Percentiles rank a stretch among this genome's conserved stretches.
These are phyloP conservation scores for Umbellularia californica DNA, from an alignment of 164 flowering plant species.

Conservation along the genomic window DNA sequence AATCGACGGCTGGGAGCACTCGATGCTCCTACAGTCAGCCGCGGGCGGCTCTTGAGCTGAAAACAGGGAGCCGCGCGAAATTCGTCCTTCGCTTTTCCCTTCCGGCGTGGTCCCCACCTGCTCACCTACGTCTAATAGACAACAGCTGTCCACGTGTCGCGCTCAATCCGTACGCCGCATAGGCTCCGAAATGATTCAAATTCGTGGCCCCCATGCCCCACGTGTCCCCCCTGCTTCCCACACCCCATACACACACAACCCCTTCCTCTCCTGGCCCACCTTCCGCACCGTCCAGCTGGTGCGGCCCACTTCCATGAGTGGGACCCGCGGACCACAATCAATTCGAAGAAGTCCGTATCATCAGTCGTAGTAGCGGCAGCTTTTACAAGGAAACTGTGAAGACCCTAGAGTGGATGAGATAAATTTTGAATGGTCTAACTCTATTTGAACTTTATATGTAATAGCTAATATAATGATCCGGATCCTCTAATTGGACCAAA, in stretches of 20 bases:
- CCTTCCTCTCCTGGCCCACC: neutral
- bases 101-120: neutral
- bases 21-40: neutral
- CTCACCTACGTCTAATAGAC: neutral
- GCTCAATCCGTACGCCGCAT: neutral
- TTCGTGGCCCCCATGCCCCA: neutral
- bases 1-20: neutral
- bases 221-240: constrained; percentile 4
- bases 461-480: too few species aligned
- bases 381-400: too few species aligned
- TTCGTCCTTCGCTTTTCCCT: neutral
- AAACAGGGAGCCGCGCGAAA: constrained; percentile 4
- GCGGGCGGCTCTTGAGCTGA: neutral
- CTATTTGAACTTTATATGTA: too few species aligned
- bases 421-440: too few species aligned
- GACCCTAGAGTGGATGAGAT: too few species aligned
- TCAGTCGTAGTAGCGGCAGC: too few species aligned
- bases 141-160: constrained; percentile 4
- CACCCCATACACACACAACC: neutral
- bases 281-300: too few species aligned
- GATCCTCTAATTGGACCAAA: too few species aligned
- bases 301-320: too few species aligned
- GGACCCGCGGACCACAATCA: too few species aligned
- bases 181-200: constrained; percentile 1
- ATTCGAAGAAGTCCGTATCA: too few species aligned